Evolutionary conservation across 2,329 filamentous ascomycete species (phyloP).

Genomic region (Trichoderma arundinaceum): DNA sequence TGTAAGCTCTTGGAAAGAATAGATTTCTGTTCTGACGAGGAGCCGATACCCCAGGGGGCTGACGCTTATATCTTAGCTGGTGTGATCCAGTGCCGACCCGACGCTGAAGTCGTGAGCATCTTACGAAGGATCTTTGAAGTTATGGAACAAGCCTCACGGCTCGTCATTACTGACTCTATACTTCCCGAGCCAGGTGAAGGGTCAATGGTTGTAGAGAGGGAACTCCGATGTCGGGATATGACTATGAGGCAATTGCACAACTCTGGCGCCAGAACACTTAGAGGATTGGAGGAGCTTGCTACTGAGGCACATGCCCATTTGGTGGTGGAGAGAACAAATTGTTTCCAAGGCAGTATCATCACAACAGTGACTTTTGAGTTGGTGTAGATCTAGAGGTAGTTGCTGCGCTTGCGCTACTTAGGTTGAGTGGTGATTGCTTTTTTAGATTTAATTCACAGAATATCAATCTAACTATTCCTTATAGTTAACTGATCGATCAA

Average conservation of each 20-base stretch:
- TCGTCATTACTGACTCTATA: slow-evolving; percentile 13
- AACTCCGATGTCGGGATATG: slow-evolving; percentile 1
- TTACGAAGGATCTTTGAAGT: slow-evolving; percentile 25
- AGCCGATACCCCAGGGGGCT: neutral
- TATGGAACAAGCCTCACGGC: neutral
- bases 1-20: neutral
- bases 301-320: neutral
- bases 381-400: no score
- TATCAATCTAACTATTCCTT: no score
- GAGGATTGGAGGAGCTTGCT: neutral
- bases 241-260: slow-evolving; percentile 23
- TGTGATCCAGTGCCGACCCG: slow-evolving; percentile 56
- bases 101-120: slow-evolving; percentile 44
- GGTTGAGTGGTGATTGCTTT: no score
- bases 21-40: neutral
- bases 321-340: neutral
- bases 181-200: neutral
- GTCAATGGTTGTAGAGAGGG: neutral
- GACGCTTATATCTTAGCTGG: slow-evolving; percentile 37
- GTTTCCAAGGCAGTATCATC: neutral
- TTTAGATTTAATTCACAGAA: no score
- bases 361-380: neutral
- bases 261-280: neutral
- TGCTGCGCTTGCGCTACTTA: no score
- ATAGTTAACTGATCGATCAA: no score